These are phyloP conservation scores for Leishmania mexicana DNA, from an alignment of 208 protist genomes.

Conservation along the genomic window DNA sequence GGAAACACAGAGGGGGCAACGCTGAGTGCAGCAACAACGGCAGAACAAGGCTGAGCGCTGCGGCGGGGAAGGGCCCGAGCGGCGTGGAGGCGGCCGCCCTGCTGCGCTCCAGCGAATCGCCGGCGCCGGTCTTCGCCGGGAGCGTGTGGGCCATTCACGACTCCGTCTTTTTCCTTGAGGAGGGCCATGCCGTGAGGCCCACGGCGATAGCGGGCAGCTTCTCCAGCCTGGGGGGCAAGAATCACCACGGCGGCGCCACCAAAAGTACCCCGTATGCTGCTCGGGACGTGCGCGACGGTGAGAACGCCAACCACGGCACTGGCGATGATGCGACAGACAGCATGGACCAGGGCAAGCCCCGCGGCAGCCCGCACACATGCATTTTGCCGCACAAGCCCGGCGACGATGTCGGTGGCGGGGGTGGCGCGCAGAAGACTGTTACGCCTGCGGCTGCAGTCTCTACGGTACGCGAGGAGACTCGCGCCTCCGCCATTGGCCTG, in stretches of 20 bases:
- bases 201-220: conserved; percentile 41
- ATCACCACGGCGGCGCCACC: background rate
- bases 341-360: background rate
- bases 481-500: background rate
- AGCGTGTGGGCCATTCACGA: conserved; percentile 57
- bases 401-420: background rate
- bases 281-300: background rate
- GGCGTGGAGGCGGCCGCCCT: background rate
- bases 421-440: background rate
- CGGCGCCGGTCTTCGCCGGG: conserved; percentile 27
- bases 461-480: background rate
- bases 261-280: background rate
- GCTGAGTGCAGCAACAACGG: background rate
- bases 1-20: conserved; percentile 7
- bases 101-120: conserved; percentile 5
- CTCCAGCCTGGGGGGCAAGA: conserved; percentile 9
- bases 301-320: too few relatives aligned
- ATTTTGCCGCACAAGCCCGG: conserved; percentile 6
- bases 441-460: background rate
- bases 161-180: conserved; percentile 46
- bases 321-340: background rate
- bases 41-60: background rate
- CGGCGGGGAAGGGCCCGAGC: background rate
- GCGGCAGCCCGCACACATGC: conserved; percentile 17
- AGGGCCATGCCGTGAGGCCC: conserved; percentile 34